Evolutionary conservation across 2,329 filamentous ascomycete species (phyloP).

Genomic region (Colletotrichum magnum): DNA sequence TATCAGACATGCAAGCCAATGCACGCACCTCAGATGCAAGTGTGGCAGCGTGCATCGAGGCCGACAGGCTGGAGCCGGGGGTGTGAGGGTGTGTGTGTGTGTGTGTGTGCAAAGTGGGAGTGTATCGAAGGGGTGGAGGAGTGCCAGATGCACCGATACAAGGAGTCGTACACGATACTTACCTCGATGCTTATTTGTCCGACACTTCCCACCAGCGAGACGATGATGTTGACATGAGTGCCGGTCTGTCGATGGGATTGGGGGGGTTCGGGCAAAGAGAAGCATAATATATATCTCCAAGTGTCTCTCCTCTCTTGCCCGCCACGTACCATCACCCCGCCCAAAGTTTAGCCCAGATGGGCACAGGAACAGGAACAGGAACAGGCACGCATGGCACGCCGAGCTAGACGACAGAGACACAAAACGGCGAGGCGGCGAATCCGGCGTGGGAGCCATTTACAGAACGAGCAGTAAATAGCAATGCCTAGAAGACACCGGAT

Average conservation of each 20-base stretch:
- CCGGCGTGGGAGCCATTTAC: slow-evolving; percentile 11
- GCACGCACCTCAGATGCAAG: slow-evolving; percentile 36
- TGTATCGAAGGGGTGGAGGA: slow-evolving; percentile 6
- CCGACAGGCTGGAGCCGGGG: slow-evolving; percentile 30
- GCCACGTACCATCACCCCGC: too few species aligned
- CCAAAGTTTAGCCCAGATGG: too few species aligned
- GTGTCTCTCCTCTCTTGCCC: background rate
- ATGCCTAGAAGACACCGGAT: slow-evolving; percentile 1
- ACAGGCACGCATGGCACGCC: slow-evolving; percentile 16
- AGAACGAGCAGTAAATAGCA: slow-evolving; percentile 9
- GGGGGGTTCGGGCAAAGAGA: background rate
- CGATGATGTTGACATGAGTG: background rate
- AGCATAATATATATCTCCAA: slow-evolving; percentile 22
- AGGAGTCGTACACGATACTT: slow-evolving; percentile 9
- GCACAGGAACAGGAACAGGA: background rate
- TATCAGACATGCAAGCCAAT: slow-evolving; percentile 39
- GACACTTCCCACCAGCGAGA: slow-evolving; percentile 7
- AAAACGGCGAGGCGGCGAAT: slow-evolving; percentile 35
- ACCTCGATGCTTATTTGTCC: slow-evolving; percentile 34
- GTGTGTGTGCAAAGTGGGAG: background rate
- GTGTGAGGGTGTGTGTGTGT: slow-evolving; percentile 22
- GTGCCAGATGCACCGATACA: slow-evolving; percentile 7
- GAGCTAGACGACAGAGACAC: slow-evolving; percentile 15
- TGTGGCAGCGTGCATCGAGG: slow-evolving; percentile 39
- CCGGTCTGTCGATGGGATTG: background rate